Conservation (phyloP, 2,329 filamentous ascomycete genomes). For the Clonostachys sp. region DNA sequence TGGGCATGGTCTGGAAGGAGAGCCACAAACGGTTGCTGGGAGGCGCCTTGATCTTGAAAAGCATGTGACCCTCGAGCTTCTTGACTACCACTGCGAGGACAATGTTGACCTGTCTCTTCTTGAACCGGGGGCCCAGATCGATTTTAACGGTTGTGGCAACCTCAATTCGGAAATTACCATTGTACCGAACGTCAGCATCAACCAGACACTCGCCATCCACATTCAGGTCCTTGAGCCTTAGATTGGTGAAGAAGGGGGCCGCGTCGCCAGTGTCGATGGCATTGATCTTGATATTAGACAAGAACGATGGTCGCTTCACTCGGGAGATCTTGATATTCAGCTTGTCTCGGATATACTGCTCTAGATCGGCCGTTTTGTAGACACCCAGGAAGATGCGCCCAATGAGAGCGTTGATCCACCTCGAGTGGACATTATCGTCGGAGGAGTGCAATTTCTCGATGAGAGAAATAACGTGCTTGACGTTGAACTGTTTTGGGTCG, state of each 20-base stretch:
- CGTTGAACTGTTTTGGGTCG: constrained; percentile 70
- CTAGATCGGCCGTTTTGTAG: constrained; percentile 79
- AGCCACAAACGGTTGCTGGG: constrained; percentile 97
- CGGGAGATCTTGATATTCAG: constrained; percentile 95
- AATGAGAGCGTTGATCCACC: constrained; percentile 90
- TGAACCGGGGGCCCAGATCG: constrained; percentile 84
- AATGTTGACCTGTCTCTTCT: constrained; percentile 83
- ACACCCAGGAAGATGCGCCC: constrained; percentile 84
- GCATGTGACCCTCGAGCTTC: constrained; percentile 76
- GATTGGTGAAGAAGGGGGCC: constrained; percentile 84
- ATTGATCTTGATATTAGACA: constrained; percentile 78
- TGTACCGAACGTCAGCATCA: constrained; percentile 84
- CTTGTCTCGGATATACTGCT: constrained; percentile 75
- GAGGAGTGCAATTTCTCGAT: constrained; percentile 89
- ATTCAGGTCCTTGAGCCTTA: constrained; percentile 80
- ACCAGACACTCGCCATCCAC: constrained; percentile 87
- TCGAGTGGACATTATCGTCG: constrained; percentile 83
- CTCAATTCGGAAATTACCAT: constrained; percentile 83
- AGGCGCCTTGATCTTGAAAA: constrained; percentile 87
- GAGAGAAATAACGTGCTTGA: constrained; percentile 81
- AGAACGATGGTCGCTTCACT: constrained; percentile 86
- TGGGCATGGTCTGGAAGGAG: constrained; percentile 88
- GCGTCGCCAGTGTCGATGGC: constrained; percentile 83
- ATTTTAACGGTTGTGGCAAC: constrained; percentile 91
- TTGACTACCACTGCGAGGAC: constrained; percentile 82